Percentiles rank a stretch among this genome's conserved stretches.
These are phyloP conservation scores for Wickerhamiella azymoides DNA, from an alignment of 805 yeast genomes.

Conservation along the genomic window DNA sequence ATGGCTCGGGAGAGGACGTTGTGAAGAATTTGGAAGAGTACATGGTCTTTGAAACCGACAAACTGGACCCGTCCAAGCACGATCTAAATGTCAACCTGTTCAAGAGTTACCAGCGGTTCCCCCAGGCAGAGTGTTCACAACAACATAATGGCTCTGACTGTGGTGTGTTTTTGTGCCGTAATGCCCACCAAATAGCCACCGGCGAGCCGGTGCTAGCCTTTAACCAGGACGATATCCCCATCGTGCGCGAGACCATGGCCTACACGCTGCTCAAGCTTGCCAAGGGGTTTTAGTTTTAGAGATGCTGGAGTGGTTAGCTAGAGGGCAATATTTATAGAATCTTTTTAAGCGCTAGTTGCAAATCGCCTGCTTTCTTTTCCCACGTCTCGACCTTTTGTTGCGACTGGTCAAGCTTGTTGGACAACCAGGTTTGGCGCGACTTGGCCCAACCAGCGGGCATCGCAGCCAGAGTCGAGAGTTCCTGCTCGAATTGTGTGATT, in stretches of 20 bases:
- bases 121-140: slow-evolving; percentile 46
- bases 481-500: slow-evolving; percentile 56
- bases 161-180: slow-evolving; percentile 84
- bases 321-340: not conserved
- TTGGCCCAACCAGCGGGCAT: slow-evolving; percentile 39
- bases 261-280: slow-evolving; percentile 27
- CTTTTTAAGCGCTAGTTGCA: slow-evolving; percentile 15
- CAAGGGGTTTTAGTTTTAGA: no score
- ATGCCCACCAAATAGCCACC: slow-evolving; percentile 47
- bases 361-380: slow-evolving; percentile 26
- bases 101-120: slow-evolving; percentile 18
- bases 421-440: slow-evolving; percentile 50
- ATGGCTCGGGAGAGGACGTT: slow-evolving; percentile 28
- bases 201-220: slow-evolving; percentile 35
- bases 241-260: slow-evolving; percentile 55
- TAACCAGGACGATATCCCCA: slow-evolving; percentile 53
- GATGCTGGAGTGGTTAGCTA: not conserved
- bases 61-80: slow-evolving; percentile 30
- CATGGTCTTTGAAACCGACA: slow-evolving; percentile 51
- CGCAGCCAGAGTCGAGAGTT: slow-evolving; percentile 43
- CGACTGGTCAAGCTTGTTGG: slow-evolving; percentile 49
- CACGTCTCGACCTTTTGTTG: slow-evolving; percentile 37
- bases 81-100: slow-evolving; percentile 24
- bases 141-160: slow-evolving; percentile 89
- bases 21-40: slow-evolving; percentile 43